These are phyloP conservation scores for Fusarium sp. DNA, from an alignment of 2,329 filamentous ascomycete genomes.

Conservation along the genomic window DNA sequence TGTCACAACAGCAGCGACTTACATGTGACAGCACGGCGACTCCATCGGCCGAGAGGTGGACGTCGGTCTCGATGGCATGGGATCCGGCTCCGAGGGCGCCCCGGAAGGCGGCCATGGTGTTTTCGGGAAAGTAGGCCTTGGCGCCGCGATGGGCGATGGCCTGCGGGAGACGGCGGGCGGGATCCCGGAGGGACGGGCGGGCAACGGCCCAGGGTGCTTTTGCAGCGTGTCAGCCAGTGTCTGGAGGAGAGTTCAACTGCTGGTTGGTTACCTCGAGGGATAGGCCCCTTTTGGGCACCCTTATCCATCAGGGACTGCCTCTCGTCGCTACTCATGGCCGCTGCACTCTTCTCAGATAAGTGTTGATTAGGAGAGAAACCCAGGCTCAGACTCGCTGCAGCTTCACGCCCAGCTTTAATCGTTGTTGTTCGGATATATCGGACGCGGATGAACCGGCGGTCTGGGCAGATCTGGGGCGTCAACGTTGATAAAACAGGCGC, in stretches of 20 bases:
- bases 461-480: not conserved
- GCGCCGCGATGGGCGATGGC: conserved; percentile 85
- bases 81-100: conserved; percentile 82
- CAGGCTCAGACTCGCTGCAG: not conserved
- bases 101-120: conserved; percentile 85
- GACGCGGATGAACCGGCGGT: conserved; percentile 1
- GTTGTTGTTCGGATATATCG: conserved; percentile 5
- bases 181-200: conserved; percentile 47
- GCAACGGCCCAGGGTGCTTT: conserved; percentile 55
- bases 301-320: conserved; percentile 25
- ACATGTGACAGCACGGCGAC: conserved; percentile 90
- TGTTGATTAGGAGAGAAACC: not conserved
- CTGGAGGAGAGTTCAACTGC: not conserved
- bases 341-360: conserved; percentile 14
- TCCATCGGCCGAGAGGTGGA: conserved; percentile 86
- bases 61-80: conserved; percentile 89
- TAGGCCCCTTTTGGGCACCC: conserved; percentile 16
- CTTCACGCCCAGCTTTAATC: not conserved
- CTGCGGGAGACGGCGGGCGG: conserved; percentile 69
- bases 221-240: not conserved
- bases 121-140: conserved; percentile 86
- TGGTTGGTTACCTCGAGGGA: conserved; percentile 31
- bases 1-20: conserved; percentile 47
- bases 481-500: not conserved
- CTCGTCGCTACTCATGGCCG: conserved; percentile 23